Evolutionary conservation across 805 yeast genomes (phyloP), one percentile per base, ranked within the genome.

Genomic region (Candida tammaniensis): DNA sequence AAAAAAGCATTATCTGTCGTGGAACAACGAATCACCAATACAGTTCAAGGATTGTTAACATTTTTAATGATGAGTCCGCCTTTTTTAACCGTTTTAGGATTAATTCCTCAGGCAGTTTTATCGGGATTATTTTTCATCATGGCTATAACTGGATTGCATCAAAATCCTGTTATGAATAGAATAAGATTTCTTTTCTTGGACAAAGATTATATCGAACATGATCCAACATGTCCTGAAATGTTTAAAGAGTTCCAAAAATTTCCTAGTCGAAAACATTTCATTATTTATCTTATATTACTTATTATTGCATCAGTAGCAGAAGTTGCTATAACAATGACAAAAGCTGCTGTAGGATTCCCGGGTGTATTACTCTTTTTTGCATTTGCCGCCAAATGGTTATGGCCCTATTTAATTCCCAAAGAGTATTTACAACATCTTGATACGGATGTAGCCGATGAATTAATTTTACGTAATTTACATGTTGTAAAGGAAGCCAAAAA

Each of bases 341-440:
- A 70, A 40, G 98, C 93, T 0, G 97, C 98, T 0, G 86, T 91
- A 20, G 98, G 95, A 2, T 91, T 93, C 52, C 98, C 98, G 0
- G 82, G 87, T 3, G 86, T 93, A 0, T 61, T 91, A 31, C 58
- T 91, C 50, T 72, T 80, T 34, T 89, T 86, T 38, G 71, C 82
- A 15, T 61, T 78, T 1, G 76, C 87, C 9, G 77, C 83, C 13
- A 57, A 57, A 39, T 70, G 78, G 51, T 47, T 72, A 5, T 79
- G 94, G 62, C 85, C 84, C 0, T 55, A 51, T 33, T 52, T 82
- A 1, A 83, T 89, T 35, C 80, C 85, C 0, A 44, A 49, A 24
- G 77, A 74, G 4, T 87, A 84, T 35, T 59, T 91, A 38, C 56
- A 59, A 2, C 44, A 74, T 3, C 62, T 93, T 20, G 97, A 91